phyloP scores from a whole-genome alignment of 1,284 basidiomycete genomes.

The Tylopilus sp. region DNA sequence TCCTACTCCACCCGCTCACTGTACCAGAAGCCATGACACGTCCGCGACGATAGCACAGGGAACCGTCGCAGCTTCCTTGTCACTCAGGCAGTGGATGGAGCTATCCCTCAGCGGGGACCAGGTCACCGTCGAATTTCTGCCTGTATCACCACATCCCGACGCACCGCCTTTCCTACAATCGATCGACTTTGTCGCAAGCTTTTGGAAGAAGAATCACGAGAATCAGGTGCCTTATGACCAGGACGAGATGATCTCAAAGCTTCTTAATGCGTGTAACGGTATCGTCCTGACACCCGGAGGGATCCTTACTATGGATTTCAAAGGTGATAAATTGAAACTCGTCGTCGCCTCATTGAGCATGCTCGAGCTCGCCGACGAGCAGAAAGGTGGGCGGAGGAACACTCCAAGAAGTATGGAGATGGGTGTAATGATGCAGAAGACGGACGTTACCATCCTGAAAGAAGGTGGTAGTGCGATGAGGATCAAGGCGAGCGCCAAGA shows the following conservation, averaged over 20 bases:
- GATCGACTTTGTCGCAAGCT: slow-evolving; percentile 78
- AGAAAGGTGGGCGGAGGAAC: slow-evolving; percentile 38
- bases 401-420: slow-evolving; percentile 36
- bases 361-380: slow-evolving; percentile 66
- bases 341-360: slow-evolving; percentile 64
- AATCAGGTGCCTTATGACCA: slow-evolving; percentile 73
- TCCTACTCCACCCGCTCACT: not conserved
- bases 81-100: slow-evolving; percentile 81
- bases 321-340: slow-evolving; percentile 81
- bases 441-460: slow-evolving; percentile 88
- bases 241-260: slow-evolving; percentile 79
- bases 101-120: slow-evolving; percentile 75
- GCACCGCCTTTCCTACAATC: slow-evolving; percentile 72
- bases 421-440: slow-evolving; percentile 88
- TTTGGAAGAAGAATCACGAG: slow-evolving; percentile 61
- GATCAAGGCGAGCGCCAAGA: slow-evolving; percentile 89
- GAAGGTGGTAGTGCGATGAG: slow-evolving; percentile 79
- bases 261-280: slow-evolving; percentile 63
- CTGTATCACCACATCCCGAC: slow-evolving; percentile 49
- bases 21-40: slow-evolving; percentile 62
- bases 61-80: slow-evolving; percentile 61
- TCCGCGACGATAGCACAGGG: slow-evolving; percentile 64
- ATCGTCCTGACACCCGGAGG: slow-evolving; percentile 74
- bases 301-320: slow-evolving; percentile 86
- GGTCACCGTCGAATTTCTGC: slow-evolving; percentile 67